Conservation (phyloP, 306 rosid species). For the Hippophae gyantsensis region DNA sequence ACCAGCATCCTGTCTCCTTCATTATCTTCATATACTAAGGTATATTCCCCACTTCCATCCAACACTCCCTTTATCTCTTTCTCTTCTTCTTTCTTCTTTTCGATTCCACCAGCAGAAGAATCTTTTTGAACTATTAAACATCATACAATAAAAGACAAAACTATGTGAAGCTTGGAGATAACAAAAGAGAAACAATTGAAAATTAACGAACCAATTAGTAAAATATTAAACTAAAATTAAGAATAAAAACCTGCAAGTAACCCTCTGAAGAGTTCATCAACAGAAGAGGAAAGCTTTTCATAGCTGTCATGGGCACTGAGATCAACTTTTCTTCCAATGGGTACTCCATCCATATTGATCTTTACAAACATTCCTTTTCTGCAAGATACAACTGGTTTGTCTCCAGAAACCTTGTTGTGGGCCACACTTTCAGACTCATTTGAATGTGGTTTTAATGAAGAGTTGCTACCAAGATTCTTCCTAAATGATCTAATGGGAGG, state of each 20-base stretch:
- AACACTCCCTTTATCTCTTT: slow-evolving; percentile 43
- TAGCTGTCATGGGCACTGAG: slow-evolving; percentile 67
- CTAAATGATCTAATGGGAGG: slow-evolving; percentile 88
- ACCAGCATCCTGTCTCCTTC: slow-evolving; percentile 94
- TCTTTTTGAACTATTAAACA: slow-evolving; percentile 53
- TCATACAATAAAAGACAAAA: neutral
- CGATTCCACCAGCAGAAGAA: slow-evolving; percentile 46
- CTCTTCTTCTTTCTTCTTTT: slow-evolving; percentile 48
- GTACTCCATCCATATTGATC: slow-evolving; percentile 92
- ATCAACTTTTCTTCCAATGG: slow-evolving; percentile 87
- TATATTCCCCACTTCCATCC: slow-evolving; percentile 88
- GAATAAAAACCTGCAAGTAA: slow-evolving; percentile 55
- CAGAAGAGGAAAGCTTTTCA: slow-evolving; percentile 64
- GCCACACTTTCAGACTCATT: slow-evolving; percentile 29
- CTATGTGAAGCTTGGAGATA: neutral
- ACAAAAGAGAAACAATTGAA: too few species aligned
- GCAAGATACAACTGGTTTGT: slow-evolving; percentile 22
- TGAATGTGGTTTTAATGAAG: slow-evolving; percentile 30
- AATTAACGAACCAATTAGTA: neutral
- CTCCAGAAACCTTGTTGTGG: slow-evolving; percentile 27
- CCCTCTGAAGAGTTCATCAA: slow-evolving; percentile 69
- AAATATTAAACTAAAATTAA: neutral
- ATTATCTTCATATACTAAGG: slow-evolving; percentile 78
- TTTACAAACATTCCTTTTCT: slow-evolving; percentile 68
- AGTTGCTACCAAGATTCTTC: slow-evolving; percentile 59